A percentile compares a stretch with the other conserved stretches of the same genome.
phyloP scores from a whole-genome alignment of 2,329 filamentous ascomycete species.

The Plenodomus lindquistii region DNA sequence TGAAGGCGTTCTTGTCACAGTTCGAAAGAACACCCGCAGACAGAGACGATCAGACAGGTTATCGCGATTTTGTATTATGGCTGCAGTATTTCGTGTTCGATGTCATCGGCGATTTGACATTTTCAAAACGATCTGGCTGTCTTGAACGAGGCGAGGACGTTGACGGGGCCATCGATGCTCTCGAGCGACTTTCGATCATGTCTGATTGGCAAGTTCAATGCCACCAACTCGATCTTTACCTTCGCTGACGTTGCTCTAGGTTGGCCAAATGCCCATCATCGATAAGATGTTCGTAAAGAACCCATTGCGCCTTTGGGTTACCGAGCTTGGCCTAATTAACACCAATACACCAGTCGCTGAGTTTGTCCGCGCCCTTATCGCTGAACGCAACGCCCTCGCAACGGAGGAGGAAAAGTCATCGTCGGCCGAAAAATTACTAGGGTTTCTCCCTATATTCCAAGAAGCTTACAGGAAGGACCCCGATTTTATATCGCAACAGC shows the following conservation, averaged over 20 bases:
- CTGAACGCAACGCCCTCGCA: slow-evolving; percentile 1
- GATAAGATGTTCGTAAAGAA: slow-evolving; percentile 16
- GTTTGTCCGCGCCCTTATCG: slow-evolving; percentile 11
- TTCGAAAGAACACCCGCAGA: slow-evolving; percentile 7
- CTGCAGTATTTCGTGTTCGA: slow-evolving; percentile 45
- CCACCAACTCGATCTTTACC: too few species aligned
- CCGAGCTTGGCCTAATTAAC: slow-evolving; percentile 3
- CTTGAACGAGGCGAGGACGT: slow-evolving; percentile 12
- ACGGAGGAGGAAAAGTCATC: background rate
- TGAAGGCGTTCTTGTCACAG: slow-evolving; percentile 18
- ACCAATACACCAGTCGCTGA: slow-evolving; percentile 10
- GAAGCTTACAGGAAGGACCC: slow-evolving; percentile 16
- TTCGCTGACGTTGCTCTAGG: background rate
- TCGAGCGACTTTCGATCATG: too few species aligned
- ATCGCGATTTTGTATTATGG: slow-evolving; percentile 25
- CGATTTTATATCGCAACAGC: slow-evolving; percentile 12
- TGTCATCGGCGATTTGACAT: slow-evolving; percentile 35
- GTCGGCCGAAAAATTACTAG: slow-evolving; percentile 2
- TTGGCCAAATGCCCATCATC: slow-evolving; percentile 14
- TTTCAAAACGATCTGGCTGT: slow-evolving; percentile 14
- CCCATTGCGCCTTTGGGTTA: slow-evolving; percentile 12
- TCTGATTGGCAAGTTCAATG: too few species aligned
- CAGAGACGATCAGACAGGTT: background rate
- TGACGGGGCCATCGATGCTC: slow-evolving; percentile 6
- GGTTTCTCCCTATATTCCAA: slow-evolving; percentile 13